Base-by-base conservation (phyloP, 805 yeast genomes). In the Hanseniaspora occidentalis region DNA sequence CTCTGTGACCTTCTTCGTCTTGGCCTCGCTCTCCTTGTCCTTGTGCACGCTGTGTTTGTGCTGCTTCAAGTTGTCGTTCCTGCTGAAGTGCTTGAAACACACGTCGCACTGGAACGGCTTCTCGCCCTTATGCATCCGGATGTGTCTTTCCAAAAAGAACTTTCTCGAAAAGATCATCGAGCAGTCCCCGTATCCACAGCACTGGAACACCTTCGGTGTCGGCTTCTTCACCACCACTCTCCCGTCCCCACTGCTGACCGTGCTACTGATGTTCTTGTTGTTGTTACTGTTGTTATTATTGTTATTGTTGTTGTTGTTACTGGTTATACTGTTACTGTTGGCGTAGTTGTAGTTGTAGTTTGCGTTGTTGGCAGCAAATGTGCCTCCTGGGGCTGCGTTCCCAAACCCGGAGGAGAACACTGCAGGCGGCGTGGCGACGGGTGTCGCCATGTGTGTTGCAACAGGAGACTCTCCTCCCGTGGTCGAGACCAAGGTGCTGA, bases 51-150 rank as follows among this genome's bases (percentile, higher is more conserved):
- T 82, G 54, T 85, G 94, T 45, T 81, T 80, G 62, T 86, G 96
- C 62, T 88, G 96, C 45, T 95, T 70, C 46, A 88, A 67, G 57
- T 88, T 88, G 60, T 88, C 96, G 44, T 88, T 63, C 36, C 96
- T 69, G 14, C 86, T 77, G 56, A 86, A 86, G 54, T 75, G 71
- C 53, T 86, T 77, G 25, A 77, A 66, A 56, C 94, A 84, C 57
- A 80, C 81, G 37, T 79, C 80, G 58, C 96, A 86, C 40, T 82
- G 76, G 57, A 85, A 86, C 2, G 96, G 96, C 43, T 95, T 67
- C 58, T 86, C 96, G 34, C 96, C 96, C 1, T 96, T 88, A 57
- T 86, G 96, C 52, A 86, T 88, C 43, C 96, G 66, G 40, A 88
- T 80, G 62, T 86, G 96, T 44, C 96, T 69, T 1, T 95, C 95